These are phyloP conservation scores for Diaporthe ampelina DNA, from an alignment of 2,329 filamentous ascomycete species.

Conservation along the genomic window DNA sequence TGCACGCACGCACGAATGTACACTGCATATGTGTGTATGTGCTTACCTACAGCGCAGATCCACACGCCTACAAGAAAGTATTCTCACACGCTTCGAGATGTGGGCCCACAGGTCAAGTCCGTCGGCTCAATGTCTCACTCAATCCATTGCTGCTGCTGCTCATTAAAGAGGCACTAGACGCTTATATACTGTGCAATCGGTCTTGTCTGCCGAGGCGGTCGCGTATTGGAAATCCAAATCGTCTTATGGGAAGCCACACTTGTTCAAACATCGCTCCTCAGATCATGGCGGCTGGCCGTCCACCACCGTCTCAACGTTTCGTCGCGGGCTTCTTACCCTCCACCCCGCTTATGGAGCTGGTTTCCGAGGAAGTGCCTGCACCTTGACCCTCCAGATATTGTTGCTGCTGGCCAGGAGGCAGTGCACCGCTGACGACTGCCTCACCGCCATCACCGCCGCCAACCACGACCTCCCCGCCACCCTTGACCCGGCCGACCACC, in stretches of 20 bases:
- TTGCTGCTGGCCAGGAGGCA: constrained; percentile 40
- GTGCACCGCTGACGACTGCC: constrained; percentile 33
- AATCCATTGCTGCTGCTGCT: background rate
- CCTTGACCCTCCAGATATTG: constrained; percentile 46
- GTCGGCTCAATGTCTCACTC: background rate
- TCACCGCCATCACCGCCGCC: constrained; percentile 69
- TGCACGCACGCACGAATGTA: background rate
- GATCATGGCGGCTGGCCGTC: background rate
- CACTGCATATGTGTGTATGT: background rate
- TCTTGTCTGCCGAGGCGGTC: background rate
- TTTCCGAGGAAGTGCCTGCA: constrained; percentile 43
- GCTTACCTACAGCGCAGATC: background rate
- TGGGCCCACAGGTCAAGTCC: no score
- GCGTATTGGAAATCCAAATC: background rate
- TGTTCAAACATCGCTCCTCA: background rate
- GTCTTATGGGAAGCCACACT: background rate
- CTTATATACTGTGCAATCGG: background rate
- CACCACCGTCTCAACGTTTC: constrained; percentile 36
- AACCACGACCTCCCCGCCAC: constrained; percentile 80
- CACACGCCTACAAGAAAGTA: background rate
- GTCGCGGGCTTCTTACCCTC: constrained; percentile 38
- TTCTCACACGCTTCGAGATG: background rate
- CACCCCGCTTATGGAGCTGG: constrained; percentile 35
- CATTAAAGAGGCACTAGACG: background rate
- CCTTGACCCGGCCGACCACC: constrained; percentile 85